Percentiles rank a stretch among this genome's conserved stretches.
Conservation (phyloP, 768 basidiomycete species). For the Lyophyllum atratum region DNA sequence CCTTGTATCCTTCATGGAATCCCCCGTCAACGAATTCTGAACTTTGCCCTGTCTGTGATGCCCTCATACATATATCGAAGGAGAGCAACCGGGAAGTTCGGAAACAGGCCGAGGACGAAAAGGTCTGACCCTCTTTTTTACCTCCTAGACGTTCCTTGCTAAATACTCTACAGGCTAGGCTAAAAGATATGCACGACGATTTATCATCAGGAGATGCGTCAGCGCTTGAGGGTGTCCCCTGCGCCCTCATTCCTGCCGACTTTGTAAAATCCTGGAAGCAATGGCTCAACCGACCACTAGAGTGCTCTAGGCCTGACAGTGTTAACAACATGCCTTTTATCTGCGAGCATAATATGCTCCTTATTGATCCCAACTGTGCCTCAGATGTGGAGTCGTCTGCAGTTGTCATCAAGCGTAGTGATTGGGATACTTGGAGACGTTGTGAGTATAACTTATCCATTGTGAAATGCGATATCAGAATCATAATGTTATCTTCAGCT, state of each 20-base stretch:
- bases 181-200: conserved; percentile 65
- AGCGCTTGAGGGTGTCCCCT: conserved; percentile 50
- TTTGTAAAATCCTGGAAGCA: conserved; percentile 71
- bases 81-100: conserved; percentile 65
- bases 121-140: conserved; percentile 44
- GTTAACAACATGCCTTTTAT: conserved; percentile 66
- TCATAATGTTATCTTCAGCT: conserved; percentile 39
- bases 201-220: conserved; percentile 45
- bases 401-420: conserved; percentile 55
- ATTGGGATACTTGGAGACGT: conserved; percentile 64
- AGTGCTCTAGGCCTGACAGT: conserved; percentile 54
- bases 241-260: conserved; percentile 57
- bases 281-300: conserved; percentile 65
- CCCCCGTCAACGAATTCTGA: conserved; percentile 53
- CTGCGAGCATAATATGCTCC: conserved; percentile 66
- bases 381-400: conserved; percentile 60
- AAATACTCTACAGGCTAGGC: conserved; percentile 48
- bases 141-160: background rate
- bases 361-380: conserved; percentile 64
- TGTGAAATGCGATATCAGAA: background rate
- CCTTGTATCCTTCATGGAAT: conserved; percentile 66
- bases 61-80: conserved; percentile 51
- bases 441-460: conserved; percentile 43
- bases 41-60: conserved; percentile 66
- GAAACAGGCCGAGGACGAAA: conserved; percentile 76